These are phyloP conservation scores for Mycena kentingensis DNA, from an alignment of 768 basidiomycete species.

Conservation along the genomic window DNA sequence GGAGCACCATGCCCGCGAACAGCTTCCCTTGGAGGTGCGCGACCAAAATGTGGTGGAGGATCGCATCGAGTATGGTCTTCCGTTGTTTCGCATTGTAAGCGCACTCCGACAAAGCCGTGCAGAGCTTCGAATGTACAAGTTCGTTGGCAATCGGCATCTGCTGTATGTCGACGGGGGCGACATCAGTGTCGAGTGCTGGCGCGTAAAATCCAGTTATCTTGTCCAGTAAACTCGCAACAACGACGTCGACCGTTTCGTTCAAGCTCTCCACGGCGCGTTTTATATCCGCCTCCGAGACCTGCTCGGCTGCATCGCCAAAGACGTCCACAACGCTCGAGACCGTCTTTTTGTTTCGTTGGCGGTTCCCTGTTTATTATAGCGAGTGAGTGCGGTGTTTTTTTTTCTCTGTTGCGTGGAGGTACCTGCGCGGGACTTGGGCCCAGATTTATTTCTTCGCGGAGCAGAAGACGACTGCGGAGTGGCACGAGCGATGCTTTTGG, in stretches of 20 bases:
- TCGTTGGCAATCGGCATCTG: too few relatives aligned
- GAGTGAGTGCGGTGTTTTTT: too few relatives aligned
- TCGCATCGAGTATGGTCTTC: background rate
- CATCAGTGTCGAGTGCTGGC: background rate
- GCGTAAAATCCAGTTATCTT: background rate
- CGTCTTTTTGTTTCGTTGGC: background rate
- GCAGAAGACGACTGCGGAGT: too few relatives aligned
- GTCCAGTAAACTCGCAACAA: constrained; percentile 13
- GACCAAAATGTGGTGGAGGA: background rate
- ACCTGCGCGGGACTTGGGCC: too few relatives aligned
- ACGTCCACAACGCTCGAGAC: constrained; percentile 3
- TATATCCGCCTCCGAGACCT: constrained; percentile 17
- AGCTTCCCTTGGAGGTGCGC: background rate
- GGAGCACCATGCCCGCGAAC: background rate
- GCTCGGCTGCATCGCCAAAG: constrained; percentile 18
- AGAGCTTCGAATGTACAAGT: background rate
- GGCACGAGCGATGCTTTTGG: too few relatives aligned
- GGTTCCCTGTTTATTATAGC: too few relatives aligned
- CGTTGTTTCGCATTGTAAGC: background rate
- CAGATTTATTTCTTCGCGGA: too few relatives aligned
- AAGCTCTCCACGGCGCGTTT: constrained; percentile 17
- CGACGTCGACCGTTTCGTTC: constrained; percentile 17
- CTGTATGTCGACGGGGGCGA: too few relatives aligned
- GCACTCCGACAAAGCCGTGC: background rate
- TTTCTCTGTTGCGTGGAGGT: too few relatives aligned